Conservation (phyloP, 768 basidiomycete species). For the Strobilomyces dryophilus region DNA sequence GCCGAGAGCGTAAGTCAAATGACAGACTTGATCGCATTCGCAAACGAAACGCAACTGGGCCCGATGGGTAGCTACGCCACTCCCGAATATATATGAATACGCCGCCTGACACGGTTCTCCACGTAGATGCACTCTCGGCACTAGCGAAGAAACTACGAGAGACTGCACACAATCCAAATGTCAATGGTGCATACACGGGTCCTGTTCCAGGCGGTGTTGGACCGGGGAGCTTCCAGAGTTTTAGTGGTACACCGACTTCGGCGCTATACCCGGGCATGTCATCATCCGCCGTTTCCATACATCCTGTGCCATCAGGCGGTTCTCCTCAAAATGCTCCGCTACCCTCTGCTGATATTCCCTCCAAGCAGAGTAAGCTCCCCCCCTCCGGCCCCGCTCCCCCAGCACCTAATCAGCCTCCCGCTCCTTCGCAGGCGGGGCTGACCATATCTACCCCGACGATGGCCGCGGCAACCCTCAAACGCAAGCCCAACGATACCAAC, state of each 20-base stretch:
- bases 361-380: constrained; percentile 62
- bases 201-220: constrained; percentile 16
- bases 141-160: constrained; percentile 39
- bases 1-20: constrained; percentile 81
- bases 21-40: constrained; percentile 70
- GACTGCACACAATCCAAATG: constrained; percentile 7
- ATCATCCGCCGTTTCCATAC: constrained; percentile 41
- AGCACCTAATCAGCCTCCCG: constrained; percentile 37
- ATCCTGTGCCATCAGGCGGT: constrained; percentile 37
- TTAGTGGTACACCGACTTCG: constrained; percentile 31
- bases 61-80: constrained; percentile 55
- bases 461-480: constrained; percentile 49
- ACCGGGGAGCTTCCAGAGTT: constrained; percentile 22
- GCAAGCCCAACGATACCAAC: constrained; percentile 44
- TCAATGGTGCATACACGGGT: constrained; percentile 20
- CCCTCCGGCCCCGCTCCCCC: constrained; percentile 39
- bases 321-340: constrained; percentile 49
- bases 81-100: constrained; percentile 24
- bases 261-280: constrained; percentile 45
- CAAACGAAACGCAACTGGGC: constrained; percentile 50
- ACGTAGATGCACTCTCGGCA: constrained; percentile 41
- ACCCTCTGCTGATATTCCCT: constrained; percentile 50
- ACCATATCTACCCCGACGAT: constrained; percentile 46
- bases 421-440: constrained; percentile 39
- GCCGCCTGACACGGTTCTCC: constrained; percentile 17